Percentiles rank a stretch among this genome's conserved stretches.
These are phyloP conservation scores for Protomyces arabidopsidicola DNA, from an alignment of 1,139 yeast genomes.

Conservation along the genomic window DNA sequence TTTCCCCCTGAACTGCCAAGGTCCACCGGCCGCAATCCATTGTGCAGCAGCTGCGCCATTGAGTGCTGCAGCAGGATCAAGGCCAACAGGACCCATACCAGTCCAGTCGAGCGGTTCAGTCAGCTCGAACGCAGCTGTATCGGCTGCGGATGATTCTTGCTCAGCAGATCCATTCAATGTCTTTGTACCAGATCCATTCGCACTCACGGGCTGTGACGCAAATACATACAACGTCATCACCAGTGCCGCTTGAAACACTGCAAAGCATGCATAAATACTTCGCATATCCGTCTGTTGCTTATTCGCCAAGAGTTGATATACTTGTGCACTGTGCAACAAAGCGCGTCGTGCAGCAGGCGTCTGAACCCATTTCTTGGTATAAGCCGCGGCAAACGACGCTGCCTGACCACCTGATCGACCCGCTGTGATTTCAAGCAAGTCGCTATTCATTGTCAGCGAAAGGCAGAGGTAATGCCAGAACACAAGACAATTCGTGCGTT, in stretches of 20 bases:
- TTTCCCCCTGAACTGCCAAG: slow-evolving; percentile 3
- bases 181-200: background rate
- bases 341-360: slow-evolving; percentile 26
- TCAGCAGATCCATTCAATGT: background rate
- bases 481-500: slow-evolving; percentile 17
- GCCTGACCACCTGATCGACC: slow-evolving; percentile 18
- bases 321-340: slow-evolving; percentile 13
- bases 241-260: slow-evolving; percentile 13
- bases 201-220: background rate
- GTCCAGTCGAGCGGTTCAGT: slow-evolving; percentile 11
- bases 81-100: slow-evolving; percentile 18
- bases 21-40: slow-evolving; percentile 10
- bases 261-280: slow-evolving; percentile 18
- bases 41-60: slow-evolving; percentile 9
- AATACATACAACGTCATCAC: slow-evolving; percentile 23
- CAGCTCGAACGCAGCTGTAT: slow-evolving; percentile 1
- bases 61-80: slow-evolving; percentile 1
- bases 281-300: slow-evolving; percentile 17
- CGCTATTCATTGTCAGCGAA: slow-evolving; percentile 13
- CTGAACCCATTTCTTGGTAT: slow-evolving; percentile 8
- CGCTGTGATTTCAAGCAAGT: slow-evolving; percentile 19
- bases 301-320: slow-evolving; percentile 8
- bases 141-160: background rate
- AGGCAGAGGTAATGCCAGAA: slow-evolving; percentile 25
- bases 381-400: slow-evolving; percentile 8